Evolutionary conservation across 1,284 basidiomycete species (phyloP).

Genomic region (Leucoagaricus sp.): DNA sequence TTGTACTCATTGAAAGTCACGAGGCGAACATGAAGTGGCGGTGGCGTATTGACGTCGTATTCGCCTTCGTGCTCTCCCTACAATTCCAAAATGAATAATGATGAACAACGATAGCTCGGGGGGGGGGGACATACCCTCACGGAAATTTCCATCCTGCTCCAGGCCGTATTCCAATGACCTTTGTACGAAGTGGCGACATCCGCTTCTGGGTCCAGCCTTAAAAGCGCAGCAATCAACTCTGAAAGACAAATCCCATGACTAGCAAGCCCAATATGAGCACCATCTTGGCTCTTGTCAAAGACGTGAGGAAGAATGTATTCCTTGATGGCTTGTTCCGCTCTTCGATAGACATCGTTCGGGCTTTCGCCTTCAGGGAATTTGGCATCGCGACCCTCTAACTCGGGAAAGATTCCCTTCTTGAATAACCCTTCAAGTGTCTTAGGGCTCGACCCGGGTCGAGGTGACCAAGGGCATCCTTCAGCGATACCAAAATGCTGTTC

Average conservation of each 20-base stretch:
- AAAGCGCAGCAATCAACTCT: conserved; percentile 54
- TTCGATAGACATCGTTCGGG: conserved; percentile 57
- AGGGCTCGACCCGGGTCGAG: conserved; percentile 27
- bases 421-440: conserved; percentile 45
- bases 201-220: conserved; percentile 47
- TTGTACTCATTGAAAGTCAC: conserved; percentile 6
- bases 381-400: conserved; percentile 47
- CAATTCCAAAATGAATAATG: neutral
- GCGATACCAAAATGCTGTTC: conserved; percentile 72
- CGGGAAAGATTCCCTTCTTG: conserved; percentile 49
- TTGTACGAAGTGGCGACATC: conserved; percentile 38
- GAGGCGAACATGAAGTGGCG: conserved; percentile 8
- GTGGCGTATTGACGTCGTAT: neutral
- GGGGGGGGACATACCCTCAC: conserved; percentile 38
- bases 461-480: conserved; percentile 59
- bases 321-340: conserved; percentile 56
- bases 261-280: conserved; percentile 61
- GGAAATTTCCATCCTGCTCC: conserved; percentile 55
- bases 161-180: conserved; percentile 64
- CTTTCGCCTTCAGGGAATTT: conserved; percentile 74
- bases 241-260: conserved; percentile 77
- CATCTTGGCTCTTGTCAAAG: conserved; percentile 31
- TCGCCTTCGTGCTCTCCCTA: neutral
- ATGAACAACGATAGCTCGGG: neutral
- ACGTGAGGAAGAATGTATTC: conserved; percentile 65